Conservation (phyloP, 2,329 filamentous ascomycete genomes). For the Knoxdaviesia proteae region DNA sequence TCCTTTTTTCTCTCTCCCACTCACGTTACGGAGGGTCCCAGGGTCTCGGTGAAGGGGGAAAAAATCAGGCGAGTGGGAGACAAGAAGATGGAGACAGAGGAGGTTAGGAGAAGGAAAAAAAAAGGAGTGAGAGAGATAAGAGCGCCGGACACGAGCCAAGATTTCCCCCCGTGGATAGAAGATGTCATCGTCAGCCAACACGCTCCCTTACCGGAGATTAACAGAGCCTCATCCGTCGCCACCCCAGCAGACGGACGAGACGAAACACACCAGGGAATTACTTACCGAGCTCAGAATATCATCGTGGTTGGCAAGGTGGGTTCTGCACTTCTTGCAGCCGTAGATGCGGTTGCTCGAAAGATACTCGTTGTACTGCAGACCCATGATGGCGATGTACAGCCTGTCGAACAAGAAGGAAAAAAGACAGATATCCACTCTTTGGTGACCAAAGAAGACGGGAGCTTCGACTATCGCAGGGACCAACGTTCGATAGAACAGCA, state of each 20-base stretch:
- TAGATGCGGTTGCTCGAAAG: constrained; percentile 74
- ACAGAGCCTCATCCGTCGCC: too few species aligned
- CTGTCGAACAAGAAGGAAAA: background rate
- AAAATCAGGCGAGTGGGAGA: too few species aligned
- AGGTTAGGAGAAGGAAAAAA: too few species aligned
- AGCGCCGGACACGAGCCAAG: background rate
- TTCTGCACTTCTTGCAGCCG: constrained; percentile 86
- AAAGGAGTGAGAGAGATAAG: background rate
- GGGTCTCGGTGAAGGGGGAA: too few species aligned
- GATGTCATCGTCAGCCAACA: too few species aligned
- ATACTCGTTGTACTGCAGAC: constrained; percentile 79
- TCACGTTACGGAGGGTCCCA: too few species aligned
- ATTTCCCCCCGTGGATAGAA: background rate
- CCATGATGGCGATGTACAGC: constrained; percentile 34
- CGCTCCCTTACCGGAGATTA: too few species aligned
- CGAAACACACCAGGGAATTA: constrained; percentile 3
- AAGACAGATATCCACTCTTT: background rate
- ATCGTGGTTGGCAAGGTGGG: constrained; percentile 84
- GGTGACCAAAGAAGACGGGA: background rate
- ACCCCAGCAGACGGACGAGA: too few species aligned
- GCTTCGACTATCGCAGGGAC: background rate
- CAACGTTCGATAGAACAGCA: background rate
- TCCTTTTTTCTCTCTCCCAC: background rate
- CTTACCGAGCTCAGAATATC: constrained; percentile 85
- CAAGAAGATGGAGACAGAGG: too few species aligned